phyloP scores from a whole-genome alignment of 2,329 filamentous ascomycete genomes.

The Thelonectria rubi region DNA sequence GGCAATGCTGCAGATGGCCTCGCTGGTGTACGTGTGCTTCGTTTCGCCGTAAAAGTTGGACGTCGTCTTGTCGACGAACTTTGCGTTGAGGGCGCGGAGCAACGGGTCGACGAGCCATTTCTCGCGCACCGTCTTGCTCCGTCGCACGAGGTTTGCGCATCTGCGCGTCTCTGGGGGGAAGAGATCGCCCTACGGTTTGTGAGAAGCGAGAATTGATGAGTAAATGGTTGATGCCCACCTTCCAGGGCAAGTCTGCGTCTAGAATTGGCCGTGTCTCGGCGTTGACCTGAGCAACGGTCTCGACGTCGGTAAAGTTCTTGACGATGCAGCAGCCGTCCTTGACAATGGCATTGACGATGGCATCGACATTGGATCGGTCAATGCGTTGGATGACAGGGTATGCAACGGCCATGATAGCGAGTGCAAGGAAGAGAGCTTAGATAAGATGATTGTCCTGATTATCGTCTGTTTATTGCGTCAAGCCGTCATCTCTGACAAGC shows the following conservation, averaged over 20 bases:
- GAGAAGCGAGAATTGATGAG: neutral
- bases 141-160: slow-evolving; percentile 17
- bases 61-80: slow-evolving; percentile 19
- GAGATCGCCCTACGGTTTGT: slow-evolving; percentile 9
- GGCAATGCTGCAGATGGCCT: slow-evolving; percentile 19
- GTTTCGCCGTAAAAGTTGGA: slow-evolving; percentile 20
- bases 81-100: slow-evolving; percentile 16
- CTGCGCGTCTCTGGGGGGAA: slow-evolving; percentile 18
- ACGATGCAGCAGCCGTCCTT: slow-evolving; percentile 19
- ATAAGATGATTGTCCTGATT: neutral
- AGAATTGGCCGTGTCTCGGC: slow-evolving; percentile 19
- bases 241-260: slow-evolving; percentile 21
- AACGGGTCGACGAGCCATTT: slow-evolving; percentile 17
- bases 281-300: slow-evolving; percentile 14
- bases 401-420: slow-evolving; percentile 14
- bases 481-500: neutral
- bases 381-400: slow-evolving; percentile 18
- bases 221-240: neutral
- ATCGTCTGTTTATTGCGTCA: neutral
- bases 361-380: slow-evolving; percentile 15
- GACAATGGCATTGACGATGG: slow-evolving; percentile 14
- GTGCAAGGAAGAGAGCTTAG: neutral
- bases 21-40: slow-evolving; percentile 18
- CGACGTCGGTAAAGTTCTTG: slow-evolving; percentile 18
- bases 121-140: slow-evolving; percentile 17